Percentiles rank a stretch among this genome's conserved stretches.
Evolutionary conservation across 305 asterid genomes (phyloP).

Genomic region (Rubia peregrina): DNA sequence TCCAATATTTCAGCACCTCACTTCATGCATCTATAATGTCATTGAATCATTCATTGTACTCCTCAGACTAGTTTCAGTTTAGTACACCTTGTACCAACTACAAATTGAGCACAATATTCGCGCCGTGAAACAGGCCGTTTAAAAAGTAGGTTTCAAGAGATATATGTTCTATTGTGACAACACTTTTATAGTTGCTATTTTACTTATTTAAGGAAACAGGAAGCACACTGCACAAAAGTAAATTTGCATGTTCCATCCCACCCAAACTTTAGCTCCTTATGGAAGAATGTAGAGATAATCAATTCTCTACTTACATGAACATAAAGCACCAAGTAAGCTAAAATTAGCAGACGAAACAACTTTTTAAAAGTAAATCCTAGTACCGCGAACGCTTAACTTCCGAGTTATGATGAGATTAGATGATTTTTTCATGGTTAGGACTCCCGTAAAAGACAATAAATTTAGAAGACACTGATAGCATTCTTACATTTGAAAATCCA

Average conservation of each 20-base stretch:
- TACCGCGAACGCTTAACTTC: neutral
- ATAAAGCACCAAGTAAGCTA: neutral
- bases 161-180: no score
- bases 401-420: neutral
- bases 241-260: no score
- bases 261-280: neutral
- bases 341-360: neutral
- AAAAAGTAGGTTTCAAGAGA: no score
- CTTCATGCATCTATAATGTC: no score
- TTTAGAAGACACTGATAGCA: neutral
- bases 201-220: neutral
- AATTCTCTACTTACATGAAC: neutral
- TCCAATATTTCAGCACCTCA: neutral
- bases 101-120: neutral
- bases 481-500: neutral
- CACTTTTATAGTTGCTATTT: no score
- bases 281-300: neutral
- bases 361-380: neutral
- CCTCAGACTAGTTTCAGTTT: neutral
- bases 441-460: neutral
- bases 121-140: neutral
- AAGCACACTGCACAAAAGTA: neutral
- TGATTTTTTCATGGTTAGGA: neutral
- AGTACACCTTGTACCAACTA: neutral
- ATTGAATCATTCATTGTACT: neutral